Evolutionary conservation across 2,329 filamentous ascomycete genomes (phyloP), one percentile per base, ranked within the genome.

Genomic region (Alternaria sp.): DNA sequence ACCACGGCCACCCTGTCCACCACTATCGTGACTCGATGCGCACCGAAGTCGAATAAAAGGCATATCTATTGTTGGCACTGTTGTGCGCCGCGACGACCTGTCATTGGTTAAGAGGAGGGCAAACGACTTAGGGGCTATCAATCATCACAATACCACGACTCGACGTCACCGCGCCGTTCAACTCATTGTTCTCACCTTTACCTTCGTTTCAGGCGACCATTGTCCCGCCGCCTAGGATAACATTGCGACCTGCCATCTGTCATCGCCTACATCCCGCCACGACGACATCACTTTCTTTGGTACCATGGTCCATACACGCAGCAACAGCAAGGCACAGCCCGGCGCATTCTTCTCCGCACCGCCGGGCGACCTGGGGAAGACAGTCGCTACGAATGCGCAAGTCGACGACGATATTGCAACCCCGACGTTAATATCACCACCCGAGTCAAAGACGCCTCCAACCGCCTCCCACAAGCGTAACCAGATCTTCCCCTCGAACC

Each of bases 361-460:
- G 41, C 64, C 64, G 38, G 60, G 66, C 46, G 60, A 66, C 3
- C 24, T 54, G 18, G 66, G 61, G 32, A 54, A 66, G 18, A 55
- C 65, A n/a, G 66, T 65, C 20, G 41, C 60, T 7, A 56, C 70
- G 42, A 64, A 61, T 30, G 66, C 69, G 59, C 61, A 53, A 16
- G 18, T 42, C 42, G 67, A 65, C 11, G 72, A 76, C 7, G 74
- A 76, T 43, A 66, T 74, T 46, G 77, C 75, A 28, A 84, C 82
- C 36, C 81, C 83, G 4, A 76, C 81, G 5, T 73, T 84, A 22
- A 78, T 84, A 32, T 85, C 87, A 44, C 86, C 87, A 39, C 85
- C 86, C 22, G 82, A 84, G 53, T 86, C 86, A 26, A 88, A 86
- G 70, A 89, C 87, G 24, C 87, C 87, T 26, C 86, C 86, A 7